These are phyloP conservation scores for Auriscalpium orientale DNA, from an alignment of 768 basidiomycete species.

Conservation along the genomic window DNA sequence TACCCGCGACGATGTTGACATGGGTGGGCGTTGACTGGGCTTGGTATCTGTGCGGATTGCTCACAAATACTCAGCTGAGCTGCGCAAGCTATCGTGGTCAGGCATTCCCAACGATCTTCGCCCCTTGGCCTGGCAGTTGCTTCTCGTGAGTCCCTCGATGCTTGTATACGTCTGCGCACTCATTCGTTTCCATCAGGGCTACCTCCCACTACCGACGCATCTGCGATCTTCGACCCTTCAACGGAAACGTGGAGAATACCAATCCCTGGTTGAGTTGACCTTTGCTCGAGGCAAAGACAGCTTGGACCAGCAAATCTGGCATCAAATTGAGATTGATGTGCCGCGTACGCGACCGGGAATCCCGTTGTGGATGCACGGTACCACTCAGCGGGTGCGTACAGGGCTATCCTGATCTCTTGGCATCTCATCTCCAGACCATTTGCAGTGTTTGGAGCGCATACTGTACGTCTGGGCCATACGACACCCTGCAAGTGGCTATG, in stretches of 20 bases:
- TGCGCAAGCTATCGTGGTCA: slow-evolving; percentile 90
- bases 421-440: slow-evolving; percentile 8
- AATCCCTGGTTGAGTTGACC: slow-evolving; percentile 79
- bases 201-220: slow-evolving; percentile 78
- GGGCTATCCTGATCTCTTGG: slow-evolving; percentile 1
- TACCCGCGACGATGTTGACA: slow-evolving; percentile 68
- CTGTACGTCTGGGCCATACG: slow-evolving; percentile 99
- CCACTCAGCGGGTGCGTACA: slow-evolving; percentile 74
- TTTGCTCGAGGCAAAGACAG: slow-evolving; percentile 82
- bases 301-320: slow-evolving; percentile 96
- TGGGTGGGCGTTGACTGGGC: slow-evolving; percentile 42
- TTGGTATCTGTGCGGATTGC: background rate
- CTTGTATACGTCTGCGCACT: background rate
- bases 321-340: slow-evolving; percentile 98
- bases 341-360: slow-evolving; percentile 92
- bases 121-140: slow-evolving; percentile 88
- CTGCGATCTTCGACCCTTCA: slow-evolving; percentile 70
- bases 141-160: slow-evolving; percentile 58
- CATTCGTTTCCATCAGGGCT: slow-evolving; percentile 49
- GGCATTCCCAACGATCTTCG: slow-evolving; percentile 85
- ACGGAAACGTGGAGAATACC: slow-evolving; percentile 89
- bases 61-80: slow-evolving; percentile 43
- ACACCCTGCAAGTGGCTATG: slow-evolving; percentile 97
- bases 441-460: slow-evolving; percentile 85
- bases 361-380: slow-evolving; percentile 81